Evolutionary conservation across 257 asterid species (phyloP), one percentile per base, ranked within the genome.

Genomic region (Avicennia marina): DNA sequence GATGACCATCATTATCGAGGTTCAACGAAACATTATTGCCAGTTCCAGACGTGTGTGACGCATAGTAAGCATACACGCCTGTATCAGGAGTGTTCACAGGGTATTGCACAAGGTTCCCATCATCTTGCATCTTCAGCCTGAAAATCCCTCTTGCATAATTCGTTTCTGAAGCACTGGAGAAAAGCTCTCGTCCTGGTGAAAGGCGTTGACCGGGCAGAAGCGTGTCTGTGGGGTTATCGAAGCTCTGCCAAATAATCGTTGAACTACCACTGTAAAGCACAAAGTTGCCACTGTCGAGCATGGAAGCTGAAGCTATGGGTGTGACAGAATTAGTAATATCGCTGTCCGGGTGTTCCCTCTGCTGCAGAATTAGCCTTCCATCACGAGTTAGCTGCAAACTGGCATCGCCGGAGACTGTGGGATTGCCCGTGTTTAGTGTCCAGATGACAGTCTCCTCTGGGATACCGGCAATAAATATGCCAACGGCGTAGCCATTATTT

Each of bases 211-310:
- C 63, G 0, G 66, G 66, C 38, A 73, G 56, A 19, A 85, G 70
- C 0, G 85, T 67, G 65, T 78, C 58, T 0, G 84, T 81, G 1
- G 84, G 89, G 56, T 64, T 0, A 19, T 72, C 83, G 20, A 74
- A 79, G 71, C 87, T 84, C 71, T 68, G 85, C 94, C 94, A 36
- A 11, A 36, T 12, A 36, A 36, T 12, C 3, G 41, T 36, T 36
- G 41, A 36, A 36, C 10, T 36, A 11, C 13, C 13, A 11, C 41
- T 12, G 13, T 36, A 36, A 19, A 46, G 53, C 13, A 46, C 53
- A 25, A 46, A 46, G 27, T 46, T 46, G 53, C 53, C 53, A 13
- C 11, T 46, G 53, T 46, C 53, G 11, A 46, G 53, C 53, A 46
- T 46, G 8, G 53, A 46, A 24, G 53, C 53, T 5, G 53, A 15